phyloP scores from a whole-genome alignment of 441 rosid genomes.

The Erodium texanum region DNA sequence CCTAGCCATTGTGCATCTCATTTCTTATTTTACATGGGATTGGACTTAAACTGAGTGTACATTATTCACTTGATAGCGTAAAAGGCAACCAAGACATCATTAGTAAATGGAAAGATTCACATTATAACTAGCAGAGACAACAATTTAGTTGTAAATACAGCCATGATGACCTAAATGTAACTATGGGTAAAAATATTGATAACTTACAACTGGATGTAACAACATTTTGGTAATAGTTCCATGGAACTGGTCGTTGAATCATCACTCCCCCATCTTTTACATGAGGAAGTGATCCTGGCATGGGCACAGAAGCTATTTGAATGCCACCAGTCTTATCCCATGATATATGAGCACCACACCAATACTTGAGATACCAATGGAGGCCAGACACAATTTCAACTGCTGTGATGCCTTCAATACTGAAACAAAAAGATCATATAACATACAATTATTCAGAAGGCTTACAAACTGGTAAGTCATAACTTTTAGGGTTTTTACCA shows the following conservation, averaged over 20 bases:
- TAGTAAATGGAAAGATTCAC: not conserved
- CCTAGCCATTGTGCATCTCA: not conserved
- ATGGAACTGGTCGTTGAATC: slow-evolving; percentile 80
- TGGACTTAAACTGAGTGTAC: not conserved
- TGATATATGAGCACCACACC: slow-evolving; percentile 85
- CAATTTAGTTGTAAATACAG: slow-evolving; percentile 1
- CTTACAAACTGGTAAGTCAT: not conserved
- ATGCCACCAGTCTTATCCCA: slow-evolving; percentile 95
- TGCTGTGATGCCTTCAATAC: slow-evolving; percentile 76
- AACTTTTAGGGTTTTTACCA: not conserved
- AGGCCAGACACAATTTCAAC: slow-evolving; percentile 89
- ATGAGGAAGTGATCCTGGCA: slow-evolving; percentile 66
- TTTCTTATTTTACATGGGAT: not conserved
- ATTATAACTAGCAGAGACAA: not conserved
- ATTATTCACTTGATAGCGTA: not conserved
- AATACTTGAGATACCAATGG: slow-evolving; percentile 87
- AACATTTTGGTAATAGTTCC: slow-evolving; percentile 97
- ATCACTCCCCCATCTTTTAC: slow-evolving; percentile 51
- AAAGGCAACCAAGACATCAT: not conserved
- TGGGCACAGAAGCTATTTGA: slow-evolving; percentile 73
- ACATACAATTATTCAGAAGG: slow-evolving; percentile 1
- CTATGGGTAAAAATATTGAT: slow-evolving; percentile 12
- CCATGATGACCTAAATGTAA: slow-evolving; percentile 5
- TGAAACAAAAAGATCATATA: slow-evolving; percentile 18
- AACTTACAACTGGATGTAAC: slow-evolving; percentile 93